A percentile compares a stretch with the other conserved stretches of the same genome.
Conservation (phyloP, 1,284 basidiomycete genomes). For the Cutaneotrichosporon mucoides region DNA sequence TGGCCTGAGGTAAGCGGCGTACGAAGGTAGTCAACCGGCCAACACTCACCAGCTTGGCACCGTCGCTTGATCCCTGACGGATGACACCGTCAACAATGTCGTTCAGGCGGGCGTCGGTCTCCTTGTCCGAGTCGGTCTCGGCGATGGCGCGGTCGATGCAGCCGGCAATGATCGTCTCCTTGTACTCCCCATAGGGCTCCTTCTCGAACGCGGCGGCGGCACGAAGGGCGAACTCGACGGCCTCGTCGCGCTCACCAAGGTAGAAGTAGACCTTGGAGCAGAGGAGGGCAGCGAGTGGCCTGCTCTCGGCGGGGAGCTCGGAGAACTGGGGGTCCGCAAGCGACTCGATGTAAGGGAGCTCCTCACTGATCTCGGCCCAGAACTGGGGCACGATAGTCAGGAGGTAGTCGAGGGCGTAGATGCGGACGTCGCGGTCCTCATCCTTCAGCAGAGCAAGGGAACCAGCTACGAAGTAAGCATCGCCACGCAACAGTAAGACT, state of each 20-base stretch:
- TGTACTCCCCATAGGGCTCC: slow-evolving; percentile 73
- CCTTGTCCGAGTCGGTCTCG: slow-evolving; percentile 50
- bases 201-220: slow-evolving; percentile 80
- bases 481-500: background rate
- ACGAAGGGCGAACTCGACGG: slow-evolving; percentile 83
- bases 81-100: slow-evolving; percentile 84
- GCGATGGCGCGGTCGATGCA: slow-evolving; percentile 87
- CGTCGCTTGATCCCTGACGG: slow-evolving; percentile 71
- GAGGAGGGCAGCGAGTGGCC: slow-evolving; percentile 77
- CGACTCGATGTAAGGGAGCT: slow-evolving; percentile 80
- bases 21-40: background rate
- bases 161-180: slow-evolving; percentile 89
- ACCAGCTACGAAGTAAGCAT: slow-evolving; percentile 58
- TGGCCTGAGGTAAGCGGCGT: slow-evolving; percentile 57
- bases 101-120: slow-evolving; percentile 70
- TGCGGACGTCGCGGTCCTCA: slow-evolving; percentile 71
- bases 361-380: slow-evolving; percentile 96
- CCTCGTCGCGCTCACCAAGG: slow-evolving; percentile 88
- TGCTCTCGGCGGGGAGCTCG: slow-evolving; percentile 65
- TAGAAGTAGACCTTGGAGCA: slow-evolving; percentile 96
- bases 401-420: slow-evolving; percentile 80
- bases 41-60: slow-evolving; percentile 69
- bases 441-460: slow-evolving; percentile 85
- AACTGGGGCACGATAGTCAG: slow-evolving; percentile 82
- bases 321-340: slow-evolving; percentile 69